Evolutionary conservation across 495 filamentous ascomycete species (phyloP).

Genomic region (Rhypophila decipiens): DNA sequence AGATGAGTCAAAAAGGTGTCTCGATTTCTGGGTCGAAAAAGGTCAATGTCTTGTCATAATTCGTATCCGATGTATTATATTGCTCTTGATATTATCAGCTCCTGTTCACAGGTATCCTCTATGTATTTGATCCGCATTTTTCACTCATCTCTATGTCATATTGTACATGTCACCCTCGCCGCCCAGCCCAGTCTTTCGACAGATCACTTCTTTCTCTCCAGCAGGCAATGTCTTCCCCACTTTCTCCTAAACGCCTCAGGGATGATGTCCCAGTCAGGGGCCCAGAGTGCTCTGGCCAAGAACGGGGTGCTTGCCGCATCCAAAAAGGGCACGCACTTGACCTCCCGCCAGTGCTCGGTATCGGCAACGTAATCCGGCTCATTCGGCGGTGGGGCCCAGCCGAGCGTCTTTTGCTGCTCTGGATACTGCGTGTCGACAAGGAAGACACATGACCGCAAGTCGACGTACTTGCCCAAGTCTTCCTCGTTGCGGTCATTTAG

Average conservation of each 20-base stretch:
- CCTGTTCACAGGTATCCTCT: too few species aligned
- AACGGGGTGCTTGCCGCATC: constrained; percentile 69
- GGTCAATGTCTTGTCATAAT: too few species aligned
- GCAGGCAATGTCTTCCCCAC: constrained; percentile 80
- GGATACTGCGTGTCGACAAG: constrained; percentile 84
- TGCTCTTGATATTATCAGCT: too few species aligned
- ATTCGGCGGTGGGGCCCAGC: constrained; percentile 35
- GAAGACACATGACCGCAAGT: constrained; percentile 69
- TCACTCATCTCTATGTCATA: too few species aligned
- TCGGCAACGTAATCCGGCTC: constrained; percentile 75
- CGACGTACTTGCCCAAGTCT: constrained; percentile 80
- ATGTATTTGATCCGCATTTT: too few species aligned
- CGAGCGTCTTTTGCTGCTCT: constrained; percentile 34
- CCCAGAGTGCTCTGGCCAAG: constrained; percentile 75
- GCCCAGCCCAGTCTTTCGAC: too few species aligned
- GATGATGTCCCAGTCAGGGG: constrained; percentile 66
- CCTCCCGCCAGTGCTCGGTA: constrained; percentile 60
- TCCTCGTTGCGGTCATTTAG: constrained; percentile 93
- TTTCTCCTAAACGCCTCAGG: constrained; percentile 61
- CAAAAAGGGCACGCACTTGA: constrained; percentile 71
- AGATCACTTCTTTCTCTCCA: constrained; percentile 51
- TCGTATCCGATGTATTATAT: too few species aligned
- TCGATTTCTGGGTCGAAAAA: too few species aligned
- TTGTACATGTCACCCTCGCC: too few species aligned
- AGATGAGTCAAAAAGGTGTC: too few species aligned